Conservation (phyloP, 2,329 filamentous ascomycete species). For the Ascochyta pisi region DNA sequence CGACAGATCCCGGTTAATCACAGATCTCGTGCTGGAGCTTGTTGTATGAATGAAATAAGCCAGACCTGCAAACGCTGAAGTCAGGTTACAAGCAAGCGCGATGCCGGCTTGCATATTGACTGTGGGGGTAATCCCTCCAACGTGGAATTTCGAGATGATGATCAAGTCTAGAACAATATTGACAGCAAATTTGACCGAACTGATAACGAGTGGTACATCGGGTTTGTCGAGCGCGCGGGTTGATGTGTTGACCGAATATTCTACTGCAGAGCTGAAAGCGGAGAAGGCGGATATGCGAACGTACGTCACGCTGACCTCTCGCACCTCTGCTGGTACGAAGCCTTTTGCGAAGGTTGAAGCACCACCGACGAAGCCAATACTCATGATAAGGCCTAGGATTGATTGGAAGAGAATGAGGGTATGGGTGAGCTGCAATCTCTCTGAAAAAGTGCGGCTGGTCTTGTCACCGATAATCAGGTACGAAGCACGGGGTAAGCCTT, state of each 20-base stretch:
- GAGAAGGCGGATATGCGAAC: constrained; percentile 70
- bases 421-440: constrained; percentile 66
- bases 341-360: constrained; percentile 63
- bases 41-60: constrained; percentile 62
- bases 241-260: constrained; percentile 66
- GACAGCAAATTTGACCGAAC: constrained; percentile 66
- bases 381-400: constrained; percentile 65
- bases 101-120: constrained; percentile 71
- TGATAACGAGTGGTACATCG: constrained; percentile 72
- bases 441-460: constrained; percentile 57
- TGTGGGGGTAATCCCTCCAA: constrained; percentile 61
- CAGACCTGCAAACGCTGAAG: constrained; percentile 56
- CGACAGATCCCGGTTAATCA: constrained; percentile 15
- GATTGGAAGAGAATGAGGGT: constrained; percentile 64
- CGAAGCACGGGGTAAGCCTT: constrained; percentile 71
- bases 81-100: constrained; percentile 62
- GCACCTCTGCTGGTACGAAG: constrained; percentile 69
- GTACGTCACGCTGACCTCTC: constrained; percentile 66
- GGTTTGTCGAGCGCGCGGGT: constrained; percentile 73
- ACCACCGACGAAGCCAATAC: constrained; percentile 63
- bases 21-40: constrained; percentile 43
- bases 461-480: constrained; percentile 74
- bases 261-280: constrained; percentile 66
- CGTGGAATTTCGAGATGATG: constrained; percentile 70
- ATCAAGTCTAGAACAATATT: constrained; percentile 73